Base-by-base conservation (phyloP, 2,329 filamentous ascomycete species). In the Colletotrichum filicis region DNA sequence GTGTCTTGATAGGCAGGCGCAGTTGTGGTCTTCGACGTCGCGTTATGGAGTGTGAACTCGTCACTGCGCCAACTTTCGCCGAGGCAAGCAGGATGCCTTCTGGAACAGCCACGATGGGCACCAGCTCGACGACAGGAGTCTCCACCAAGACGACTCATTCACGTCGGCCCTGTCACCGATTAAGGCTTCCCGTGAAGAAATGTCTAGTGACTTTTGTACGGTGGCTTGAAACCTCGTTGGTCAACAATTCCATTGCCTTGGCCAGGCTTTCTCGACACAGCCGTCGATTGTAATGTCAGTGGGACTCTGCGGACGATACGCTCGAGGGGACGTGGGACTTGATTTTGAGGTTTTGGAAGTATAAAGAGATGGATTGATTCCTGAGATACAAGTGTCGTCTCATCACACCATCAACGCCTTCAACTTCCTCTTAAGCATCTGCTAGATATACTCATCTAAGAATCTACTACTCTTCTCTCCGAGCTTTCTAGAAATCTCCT, bases 161-260 rank as follows among this genome's bases (percentile, higher is more conserved):
- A 69, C 55, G 30, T 14, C n/a, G 35, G 59, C 58, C 30, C 59
- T 16, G n/a, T 59, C 32, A 26, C 66, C 59, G 59, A 11, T 52
- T 52, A 28, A 68, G 68, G 68, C 57, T 60, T 42, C 56, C 26
- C 26, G 64, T 71, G 57, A 49, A 68, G 16, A 24, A 6, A 24
- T 30, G 35, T 19, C 49, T 52, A 64, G 58, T 60, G 69, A 59
- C 37, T 16, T 3, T 28, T 19, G 57, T 64, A 12, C 4, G 26
- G 53, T 64, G 66, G 59, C 65, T 72, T 49, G 26, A 32, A 22
- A 4, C 46, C 19, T 69, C 22, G n/a, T 22, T 46, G 46, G 53
- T 12, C 24, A 56, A 28, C 14, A 69, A 46, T 69, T 49, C 9
- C 24, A 28, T 32, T 42, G 35, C 55, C 42, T 72, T 26, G 42